Evolutionary conservation across 805 yeast species (phyloP).

Genomic region (Yamadazyma philogaea): DNA sequence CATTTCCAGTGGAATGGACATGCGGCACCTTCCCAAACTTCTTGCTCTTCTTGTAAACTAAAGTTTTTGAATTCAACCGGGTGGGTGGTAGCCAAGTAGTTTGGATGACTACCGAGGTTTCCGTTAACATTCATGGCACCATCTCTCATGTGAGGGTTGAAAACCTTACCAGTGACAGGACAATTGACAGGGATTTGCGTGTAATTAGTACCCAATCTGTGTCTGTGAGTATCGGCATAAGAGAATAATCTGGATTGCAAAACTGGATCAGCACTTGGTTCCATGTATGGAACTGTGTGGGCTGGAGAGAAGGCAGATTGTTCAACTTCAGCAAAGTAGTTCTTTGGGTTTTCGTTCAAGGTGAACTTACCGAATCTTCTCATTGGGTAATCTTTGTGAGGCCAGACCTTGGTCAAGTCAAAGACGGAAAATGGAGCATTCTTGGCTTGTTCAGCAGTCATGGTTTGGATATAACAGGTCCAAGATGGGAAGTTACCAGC

Average conservation of each 20-base stretch:
- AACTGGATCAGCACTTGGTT: slow-evolving; percentile 73
- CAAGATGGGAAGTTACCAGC: slow-evolving; percentile 76
- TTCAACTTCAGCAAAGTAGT: slow-evolving; percentile 72
- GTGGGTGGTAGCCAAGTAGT: slow-evolving; percentile 59
- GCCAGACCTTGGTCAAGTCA: slow-evolving; percentile 90
- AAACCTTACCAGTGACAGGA: slow-evolving; percentile 50
- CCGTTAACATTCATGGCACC: slow-evolving; percentile 62
- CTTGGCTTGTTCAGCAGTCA: slow-evolving; percentile 79
- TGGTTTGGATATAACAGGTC: slow-evolving; percentile 80
- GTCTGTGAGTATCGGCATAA: slow-evolving; percentile 72
- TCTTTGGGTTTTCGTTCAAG: slow-evolving; percentile 78
- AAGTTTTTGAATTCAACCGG: slow-evolving; percentile 46
- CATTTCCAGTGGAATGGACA: slow-evolving; percentile 83
- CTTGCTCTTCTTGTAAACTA: slow-evolving; percentile 62
- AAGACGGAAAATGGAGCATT: slow-evolving; percentile 74
- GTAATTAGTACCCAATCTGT: slow-evolving; percentile 72
- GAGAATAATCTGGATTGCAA: slow-evolving; percentile 73
- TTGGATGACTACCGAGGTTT: slow-evolving; percentile 74
- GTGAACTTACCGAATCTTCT: slow-evolving; percentile 78
- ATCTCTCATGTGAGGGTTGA: slow-evolving; percentile 72
- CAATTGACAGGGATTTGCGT: slow-evolving; percentile 86
- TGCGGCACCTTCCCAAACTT: slow-evolving; percentile 78
- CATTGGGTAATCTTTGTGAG: slow-evolving; percentile 79
- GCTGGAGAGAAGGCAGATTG: slow-evolving; percentile 67
- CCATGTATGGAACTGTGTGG: slow-evolving; percentile 71